Base-by-base conservation (phyloP, 805 yeast species). In the Ogataea pilisensis region DNA sequence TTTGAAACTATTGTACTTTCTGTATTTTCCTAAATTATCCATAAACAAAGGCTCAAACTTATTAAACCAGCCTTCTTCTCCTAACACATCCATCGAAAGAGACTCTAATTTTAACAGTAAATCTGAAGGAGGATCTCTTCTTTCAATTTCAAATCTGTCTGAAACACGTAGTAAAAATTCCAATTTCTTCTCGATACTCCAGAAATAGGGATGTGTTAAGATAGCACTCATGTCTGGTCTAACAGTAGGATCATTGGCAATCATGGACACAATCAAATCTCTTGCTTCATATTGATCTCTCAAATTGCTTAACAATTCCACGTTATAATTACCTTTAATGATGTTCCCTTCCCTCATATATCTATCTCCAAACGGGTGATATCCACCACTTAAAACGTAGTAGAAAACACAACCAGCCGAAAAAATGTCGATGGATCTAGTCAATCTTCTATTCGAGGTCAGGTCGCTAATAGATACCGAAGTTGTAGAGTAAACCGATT, bases 341-440 rank as follows among this genome's bases (percentile, higher is more conserved):
- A 93, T 89, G 55, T 93, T 90, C 11, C 85, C 93, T 55, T 93
- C 98, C 40, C 99, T 73, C 53, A 82, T 60, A 54, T 87, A 88
- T 35, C 87, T 69, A 54, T 85, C 93, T n/a, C 99, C 99, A 67
- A 86, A 93, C 5, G 99, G 99, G 68, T 93, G 99, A 8, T 63
- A 58, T 0, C 99, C 98, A 13, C 76, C 77, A 0, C 95, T 74
- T 28, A 93, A 64, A 30, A 90, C 83, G 55, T 89, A 93, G 58
- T 76, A 91, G 56, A 87, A 93, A 1, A 93, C 90, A 64, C 99
- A 93, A 0, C 99, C 99, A 45, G 91, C 68, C 0, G 97, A 86
- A 57, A 93, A 93, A 4, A 93, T 85, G 62, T 93, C 99, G 40
- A 93, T 85, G 0, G 96, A 89, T 48, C 90, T 76, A 0, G 96